phyloP scores from a whole-genome alignment of 2,329 filamentous ascomycete genomes.

The Fusarium aywerte region DNA sequence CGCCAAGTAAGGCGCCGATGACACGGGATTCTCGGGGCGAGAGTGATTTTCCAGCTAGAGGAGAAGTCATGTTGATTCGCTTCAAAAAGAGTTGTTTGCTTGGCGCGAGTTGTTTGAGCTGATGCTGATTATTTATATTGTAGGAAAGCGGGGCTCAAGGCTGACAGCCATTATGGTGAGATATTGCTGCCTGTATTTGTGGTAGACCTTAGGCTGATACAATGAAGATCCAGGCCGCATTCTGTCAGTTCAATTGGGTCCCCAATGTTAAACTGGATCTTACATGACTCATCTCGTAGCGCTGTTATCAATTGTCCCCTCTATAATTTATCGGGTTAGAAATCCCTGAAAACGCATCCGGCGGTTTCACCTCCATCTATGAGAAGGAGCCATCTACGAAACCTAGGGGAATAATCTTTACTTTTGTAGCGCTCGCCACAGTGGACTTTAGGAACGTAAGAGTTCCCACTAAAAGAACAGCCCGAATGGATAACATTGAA shows the following conservation, averaged over 20 bases:
- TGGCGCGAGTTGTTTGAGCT: not conserved
- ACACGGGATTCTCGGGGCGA: slow-evolving; percentile 46
- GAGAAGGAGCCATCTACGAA: too few species aligned
- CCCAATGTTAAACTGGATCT: rapidly evolving
- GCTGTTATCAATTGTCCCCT: rapidly evolving
- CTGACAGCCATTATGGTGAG: not conserved
- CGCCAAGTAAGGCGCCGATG: slow-evolving; percentile 58
- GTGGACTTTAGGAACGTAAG: too few species aligned
- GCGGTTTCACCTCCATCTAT: too few species aligned
- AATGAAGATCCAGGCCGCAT: not conserved
- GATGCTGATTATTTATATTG: not conserved
- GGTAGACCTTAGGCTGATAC: not conserved
- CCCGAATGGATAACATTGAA: not conserved
- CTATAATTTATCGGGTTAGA: too few species aligned
- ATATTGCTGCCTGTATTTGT: not conserved
- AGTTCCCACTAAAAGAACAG: not conserved
- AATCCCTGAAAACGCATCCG: too few species aligned
- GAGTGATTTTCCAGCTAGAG: slow-evolving; percentile 1
- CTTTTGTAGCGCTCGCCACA: too few species aligned
- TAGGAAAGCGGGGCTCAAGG: not conserved
- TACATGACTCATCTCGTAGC: rapidly evolving
- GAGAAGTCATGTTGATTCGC: slow-evolving; percentile 4
- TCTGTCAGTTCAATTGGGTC: too few species aligned
- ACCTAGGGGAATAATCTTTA: too few species aligned
- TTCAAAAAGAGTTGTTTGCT: not conserved